Evolutionary conservation across 2,329 filamentous ascomycete genomes (phyloP), one percentile per base, ranked within the genome.

Genomic region (Stachybotrys elegans): DNA sequence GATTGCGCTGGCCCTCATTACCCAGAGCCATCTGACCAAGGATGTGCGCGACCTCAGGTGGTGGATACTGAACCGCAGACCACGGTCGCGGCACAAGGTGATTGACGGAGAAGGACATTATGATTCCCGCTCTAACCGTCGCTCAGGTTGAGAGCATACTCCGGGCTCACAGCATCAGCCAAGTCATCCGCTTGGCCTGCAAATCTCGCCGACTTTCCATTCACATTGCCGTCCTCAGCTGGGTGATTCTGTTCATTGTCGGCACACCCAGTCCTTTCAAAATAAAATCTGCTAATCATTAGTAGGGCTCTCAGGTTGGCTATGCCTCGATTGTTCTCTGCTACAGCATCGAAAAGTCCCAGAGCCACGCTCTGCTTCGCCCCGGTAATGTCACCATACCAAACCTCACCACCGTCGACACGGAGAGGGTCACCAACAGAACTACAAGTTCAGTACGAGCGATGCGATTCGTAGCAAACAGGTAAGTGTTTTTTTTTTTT

Each of bases 1-100:
- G 38, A 71, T 73, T 23, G 51, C 57, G 0, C 53, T 73, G 16
- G 66, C 68, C 44, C 49, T 74, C 40, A 67, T 67, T 39, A 63
- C 72, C 34, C 62, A 66, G 3, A 68, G 60, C 48, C 62, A 63
- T 6, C 58, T 75, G 19, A 71, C 71, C 45, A 62, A 61, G 22
- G 68, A 72, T 61, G 64, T 69, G 4, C 53, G 60, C 13, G 68
- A 71, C 46, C 55, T 71, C 47, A 59, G 71, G n/a, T 74, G 71
- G 69, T 70, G 67, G 57, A 63, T 73, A 22, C 51, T 75, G 34
- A 64, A 61, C 45, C 54, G 57, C 8, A 54, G 60, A 5, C 57
- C 61, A 31, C 60, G 67, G 46, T 62, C 61, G 25, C 54, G 65
- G 32, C 54, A 53, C 5, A 70, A 74, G 57, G 70, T 70, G 41